Evolutionary conservation across 2,329 filamentous ascomycete genomes (phyloP).

Genomic region (Paramyrothecium sp.): DNA sequence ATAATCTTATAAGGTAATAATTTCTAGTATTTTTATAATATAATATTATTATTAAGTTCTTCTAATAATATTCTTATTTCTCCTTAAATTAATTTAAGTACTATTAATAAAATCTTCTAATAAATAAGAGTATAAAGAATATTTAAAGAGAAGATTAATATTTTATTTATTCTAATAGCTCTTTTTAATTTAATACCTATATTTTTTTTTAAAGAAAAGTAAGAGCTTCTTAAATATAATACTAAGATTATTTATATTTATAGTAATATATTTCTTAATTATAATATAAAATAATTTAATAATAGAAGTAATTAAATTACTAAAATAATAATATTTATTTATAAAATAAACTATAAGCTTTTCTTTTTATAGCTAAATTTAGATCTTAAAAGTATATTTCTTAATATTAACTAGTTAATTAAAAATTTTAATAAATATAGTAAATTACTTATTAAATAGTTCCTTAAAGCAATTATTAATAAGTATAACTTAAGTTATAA

Average conservation of each 20-base stretch:
- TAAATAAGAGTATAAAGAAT: slow-evolving; percentile 2
- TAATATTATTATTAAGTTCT: slow-evolving; percentile 1
- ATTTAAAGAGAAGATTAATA: slow-evolving; percentile 1
- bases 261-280: slow-evolving; percentile 5
- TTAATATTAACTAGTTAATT: slow-evolving; percentile 3
- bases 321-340: background rate
- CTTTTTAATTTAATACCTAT: background rate
- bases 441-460: background rate
- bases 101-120: background rate
- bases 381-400: background rate
- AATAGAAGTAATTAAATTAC: slow-evolving; percentile 1
- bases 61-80: background rate
- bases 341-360: background rate
- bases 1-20: background rate
- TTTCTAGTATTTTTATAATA: slow-evolving; percentile 1
- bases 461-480: background rate
- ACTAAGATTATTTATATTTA: slow-evolving; percentile 1
- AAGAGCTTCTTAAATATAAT: slow-evolving; percentile 2
- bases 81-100: slow-evolving; percentile 1
- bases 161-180: background rate
- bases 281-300: slow-evolving; percentile 4
- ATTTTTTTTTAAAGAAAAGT: slow-evolving; percentile 1
- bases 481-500: slow-evolving; percentile 1
- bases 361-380: slow-evolving; percentile 2
- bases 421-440: slow-evolving; percentile 1